Evolutionary conservation across 495 filamentous ascomycete species (phyloP), one percentile per base, ranked within the genome.

Genomic region (Hyaloscypha finlandica): DNA sequence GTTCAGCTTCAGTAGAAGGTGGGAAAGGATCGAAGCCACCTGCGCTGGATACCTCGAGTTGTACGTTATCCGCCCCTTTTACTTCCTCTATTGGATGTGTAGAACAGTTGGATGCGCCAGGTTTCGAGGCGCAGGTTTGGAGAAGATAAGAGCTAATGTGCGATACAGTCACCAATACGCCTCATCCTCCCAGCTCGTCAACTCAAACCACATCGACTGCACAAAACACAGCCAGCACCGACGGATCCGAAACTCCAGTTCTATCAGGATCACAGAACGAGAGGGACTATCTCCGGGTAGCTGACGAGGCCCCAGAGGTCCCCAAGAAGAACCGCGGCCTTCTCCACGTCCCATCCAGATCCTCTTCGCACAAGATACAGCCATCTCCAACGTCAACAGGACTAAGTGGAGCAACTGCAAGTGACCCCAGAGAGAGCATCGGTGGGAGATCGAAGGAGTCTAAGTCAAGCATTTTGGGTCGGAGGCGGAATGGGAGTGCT

Each of bases 391-490:
- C 86, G 57, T 81, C 83, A 52, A 87, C 86, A 16, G 85, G 85
- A n/a, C 74, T 88, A 69, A 89, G 85, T 68, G 90, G 90, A 58
- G 86, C 85, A 57, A 86, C 85, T 45, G 83, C 83, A 39, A 85
- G 82, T 67, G 88, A 91, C 71, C 83, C 79, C 64, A 74, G 79
- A 74, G 85, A 87, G 71, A 89, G 84, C 77, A 83, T 88, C 74
- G 80, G 84, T 75, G 78, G 84, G 66, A 80, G 83, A 73, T 79
- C 85, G 73, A 80, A 82, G 81, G 79, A 84, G 76, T 82, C 92
- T 58, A 91, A 87, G 77, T 83, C 85, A 67, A 93, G 90, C 77
- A 85, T 92, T 66, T 81, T 89, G 37, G 88, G 84, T 63, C 81
- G 83, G 71, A 83, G 86, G 71, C 84, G 88, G 68, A 89, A 90